Evolutionary conservation across 2,329 filamentous ascomycete species (phyloP).

Genomic region (Colletotrichum sidae): DNA sequence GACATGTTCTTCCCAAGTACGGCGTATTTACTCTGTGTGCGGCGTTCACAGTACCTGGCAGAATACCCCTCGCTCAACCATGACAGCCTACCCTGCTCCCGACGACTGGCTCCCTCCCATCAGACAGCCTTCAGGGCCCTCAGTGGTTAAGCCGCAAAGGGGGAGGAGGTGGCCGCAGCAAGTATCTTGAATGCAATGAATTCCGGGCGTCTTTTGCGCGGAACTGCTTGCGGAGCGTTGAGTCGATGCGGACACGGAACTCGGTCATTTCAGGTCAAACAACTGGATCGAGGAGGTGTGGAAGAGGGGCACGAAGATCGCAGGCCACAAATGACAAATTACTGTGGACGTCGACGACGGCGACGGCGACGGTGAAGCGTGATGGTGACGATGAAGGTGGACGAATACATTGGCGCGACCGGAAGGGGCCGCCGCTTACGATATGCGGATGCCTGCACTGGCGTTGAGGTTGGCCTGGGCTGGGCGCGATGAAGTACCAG

Average conservation of each 20-base stretch:
- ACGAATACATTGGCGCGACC: slow-evolving; percentile 13
- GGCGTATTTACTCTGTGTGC: too few species aligned
- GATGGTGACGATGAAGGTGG: slow-evolving; percentile 10
- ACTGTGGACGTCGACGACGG: slow-evolving; percentile 12
- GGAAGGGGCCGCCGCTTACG: slow-evolving; percentile 20
- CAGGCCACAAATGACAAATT: slow-evolving; percentile 1
- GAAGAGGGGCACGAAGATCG: too few species aligned
- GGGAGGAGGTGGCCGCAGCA: too few species aligned
- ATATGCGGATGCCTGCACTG: too few species aligned
- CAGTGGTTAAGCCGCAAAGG: too few species aligned
- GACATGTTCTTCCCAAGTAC: too few species aligned
- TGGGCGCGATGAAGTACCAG: too few species aligned
- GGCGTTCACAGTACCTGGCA: neutral
- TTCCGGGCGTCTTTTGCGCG: too few species aligned
- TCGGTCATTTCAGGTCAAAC: slow-evolving; percentile 9
- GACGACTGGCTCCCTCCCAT: slow-evolving; percentile 13
- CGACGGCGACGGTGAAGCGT: slow-evolving; percentile 18
- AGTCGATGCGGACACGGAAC: neutral
- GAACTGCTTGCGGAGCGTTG: too few species aligned
- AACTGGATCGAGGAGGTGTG: neutral
- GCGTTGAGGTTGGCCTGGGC: too few species aligned
- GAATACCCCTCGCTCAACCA: slow-evolving; percentile 25
- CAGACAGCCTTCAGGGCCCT: too few species aligned
- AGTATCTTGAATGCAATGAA: too few species aligned
- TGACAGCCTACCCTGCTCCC: slow-evolving; percentile 30